These are phyloP conservation scores for Pseudomicrostroma phylloplanum DNA, from an alignment of 1,284 basidiomycete species.

Conservation along the genomic window DNA sequence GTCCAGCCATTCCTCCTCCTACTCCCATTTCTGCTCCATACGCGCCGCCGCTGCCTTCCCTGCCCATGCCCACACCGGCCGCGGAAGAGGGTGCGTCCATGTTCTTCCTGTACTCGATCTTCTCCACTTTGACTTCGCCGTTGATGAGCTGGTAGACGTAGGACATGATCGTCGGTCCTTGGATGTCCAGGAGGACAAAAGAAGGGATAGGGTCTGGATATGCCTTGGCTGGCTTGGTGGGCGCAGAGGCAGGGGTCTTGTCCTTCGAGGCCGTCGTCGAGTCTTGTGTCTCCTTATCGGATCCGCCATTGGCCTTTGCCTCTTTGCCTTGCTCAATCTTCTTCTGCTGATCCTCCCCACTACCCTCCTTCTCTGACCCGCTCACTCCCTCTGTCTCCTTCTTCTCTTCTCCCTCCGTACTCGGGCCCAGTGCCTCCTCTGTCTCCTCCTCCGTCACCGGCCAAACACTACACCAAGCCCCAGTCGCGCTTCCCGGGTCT, in stretches of 20 bases:
- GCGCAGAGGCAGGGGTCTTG: neutral
- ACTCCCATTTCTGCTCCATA: neutral
- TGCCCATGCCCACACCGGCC: too few species aligned
- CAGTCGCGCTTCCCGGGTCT: conserved; percentile 90
- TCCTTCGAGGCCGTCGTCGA: neutral
- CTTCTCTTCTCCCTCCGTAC: conserved; percentile 13
- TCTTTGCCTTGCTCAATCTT: conserved; percentile 6
- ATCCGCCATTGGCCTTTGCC: conserved; percentile 4
- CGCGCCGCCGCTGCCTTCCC: neutral
- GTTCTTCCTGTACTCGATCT: conserved; percentile 45
- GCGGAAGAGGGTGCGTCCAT: too few species aligned
- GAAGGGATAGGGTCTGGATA: conserved; percentile 8
- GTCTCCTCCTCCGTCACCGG: conserved; percentile 36
- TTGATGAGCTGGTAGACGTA: conserved; percentile 50
- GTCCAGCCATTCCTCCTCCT: neutral
- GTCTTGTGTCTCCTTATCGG: neutral
- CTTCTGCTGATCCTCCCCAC: neutral
- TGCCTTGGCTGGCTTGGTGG: conserved; percentile 24
- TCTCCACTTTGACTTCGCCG: conserved; percentile 49
- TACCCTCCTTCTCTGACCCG: conserved; percentile 4
- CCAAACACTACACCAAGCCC: conserved; percentile 69
- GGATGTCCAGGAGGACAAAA: conserved; percentile 43
- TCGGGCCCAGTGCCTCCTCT: conserved; percentile 12
- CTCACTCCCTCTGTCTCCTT: conserved; percentile 10
- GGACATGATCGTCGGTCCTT: conserved; percentile 45